Evolutionary conservation across 257 asterid genomes (phyloP).

Genomic region (Lycium barbarum): DNA sequence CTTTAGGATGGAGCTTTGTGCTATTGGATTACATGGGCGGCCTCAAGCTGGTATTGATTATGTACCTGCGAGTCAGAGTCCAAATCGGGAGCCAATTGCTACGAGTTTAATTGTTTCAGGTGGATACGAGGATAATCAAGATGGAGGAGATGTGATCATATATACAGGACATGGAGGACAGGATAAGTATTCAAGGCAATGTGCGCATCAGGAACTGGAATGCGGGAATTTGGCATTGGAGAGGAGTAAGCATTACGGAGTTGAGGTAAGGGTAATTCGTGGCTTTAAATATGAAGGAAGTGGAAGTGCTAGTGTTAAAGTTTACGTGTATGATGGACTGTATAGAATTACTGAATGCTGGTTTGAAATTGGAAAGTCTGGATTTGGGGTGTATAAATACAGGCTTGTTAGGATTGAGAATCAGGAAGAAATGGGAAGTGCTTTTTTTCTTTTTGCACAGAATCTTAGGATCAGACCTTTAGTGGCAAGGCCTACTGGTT

Average conservation of each 20-base stretch:
- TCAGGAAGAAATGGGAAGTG: constrained; percentile 80
- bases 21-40: constrained; percentile 86
- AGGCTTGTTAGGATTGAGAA: constrained; percentile 67
- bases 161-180: constrained; percentile 98
- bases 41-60: constrained; percentile 90
- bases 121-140: constrained; percentile 90
- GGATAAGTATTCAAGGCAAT: constrained; percentile 68
- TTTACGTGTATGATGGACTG: constrained; percentile 87
- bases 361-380: constrained; percentile 84
- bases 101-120: constrained; percentile 91
- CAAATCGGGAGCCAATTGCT: constrained; percentile 87
- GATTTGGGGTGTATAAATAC: constrained; percentile 78
- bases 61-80: constrained; percentile 71
- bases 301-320: constrained; percentile 72
- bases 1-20: constrained; percentile 84
- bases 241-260: constrained; percentile 77
- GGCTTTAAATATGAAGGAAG: constrained; percentile 80
- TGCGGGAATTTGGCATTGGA: constrained; percentile 88
- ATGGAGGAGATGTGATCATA: constrained; percentile 76
- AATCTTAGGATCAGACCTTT: constrained; percentile 56
- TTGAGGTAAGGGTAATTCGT: constrained; percentile 87
- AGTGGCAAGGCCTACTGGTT: constrained; percentile 67
- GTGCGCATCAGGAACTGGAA: constrained; percentile 77
- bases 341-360: constrained; percentile 67
- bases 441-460: constrained; percentile 59